Evolutionary conservation across 2,329 filamentous ascomycete genomes (phyloP).

Genomic region (Ophiocordyceps camponoti-floridani): DNA sequence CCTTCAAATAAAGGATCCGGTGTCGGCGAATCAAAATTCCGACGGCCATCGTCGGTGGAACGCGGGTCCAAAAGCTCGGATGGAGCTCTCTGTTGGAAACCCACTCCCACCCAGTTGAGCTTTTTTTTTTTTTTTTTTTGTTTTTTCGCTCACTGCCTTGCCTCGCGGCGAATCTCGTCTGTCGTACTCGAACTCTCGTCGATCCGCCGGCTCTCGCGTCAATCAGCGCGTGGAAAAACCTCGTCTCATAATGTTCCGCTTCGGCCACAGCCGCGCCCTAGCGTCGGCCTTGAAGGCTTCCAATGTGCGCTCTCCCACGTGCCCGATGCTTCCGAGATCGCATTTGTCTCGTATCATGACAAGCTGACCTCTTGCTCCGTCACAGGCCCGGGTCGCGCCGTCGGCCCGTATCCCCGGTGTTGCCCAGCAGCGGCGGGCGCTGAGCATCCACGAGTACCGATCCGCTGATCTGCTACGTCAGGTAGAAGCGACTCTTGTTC

Average conservation of each 20-base stretch:
- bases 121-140: not conserved
- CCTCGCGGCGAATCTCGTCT: conserved; percentile 1
- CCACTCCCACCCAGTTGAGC: conserved; percentile 7
- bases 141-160: not conserved
- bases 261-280: conserved; percentile 67
- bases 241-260: conserved; percentile 57
- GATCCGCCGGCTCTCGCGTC: not conserved
- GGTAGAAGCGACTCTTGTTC: conserved; percentile 22
- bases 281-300: conserved; percentile 62
- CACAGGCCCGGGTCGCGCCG: conserved; percentile 18
- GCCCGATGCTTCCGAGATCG: not conserved
- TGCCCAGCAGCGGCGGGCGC: conserved; percentile 65
- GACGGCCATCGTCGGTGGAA: conserved; percentile 5
- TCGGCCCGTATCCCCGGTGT: conserved; percentile 42
- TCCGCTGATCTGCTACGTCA: conserved; percentile 77
- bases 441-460: conserved; percentile 97
- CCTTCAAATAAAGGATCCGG: too few species aligned
- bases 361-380: not conserved
- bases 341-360: not conserved
- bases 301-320: conserved; percentile 37
- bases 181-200: not conserved
- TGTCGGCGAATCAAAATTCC: conserved; percentile 2
- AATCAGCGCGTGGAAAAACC: conserved; percentile 5
- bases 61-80: conserved; percentile 5
- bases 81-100: not conserved